Percentiles rank a stretch among this genome's conserved stretches.
Evolutionary conservation across 768 basidiomycete species (phyloP).

Genomic region (Russula emetica): DNA sequence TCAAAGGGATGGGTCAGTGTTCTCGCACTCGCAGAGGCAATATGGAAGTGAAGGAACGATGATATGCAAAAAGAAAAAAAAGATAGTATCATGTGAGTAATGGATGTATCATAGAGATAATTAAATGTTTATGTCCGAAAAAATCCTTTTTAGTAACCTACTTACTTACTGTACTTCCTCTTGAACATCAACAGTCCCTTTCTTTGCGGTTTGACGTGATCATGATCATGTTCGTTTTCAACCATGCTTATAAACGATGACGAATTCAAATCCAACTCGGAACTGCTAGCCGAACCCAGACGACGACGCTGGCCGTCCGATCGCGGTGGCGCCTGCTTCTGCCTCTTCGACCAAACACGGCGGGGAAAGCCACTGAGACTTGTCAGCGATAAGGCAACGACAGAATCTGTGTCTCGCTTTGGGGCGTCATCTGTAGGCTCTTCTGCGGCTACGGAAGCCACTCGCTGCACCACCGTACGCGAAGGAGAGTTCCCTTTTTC

Average conservation of each 20-base stretch:
- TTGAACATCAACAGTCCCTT: conserved; percentile 12
- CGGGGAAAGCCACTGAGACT: conserved; percentile 13
- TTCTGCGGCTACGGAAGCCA: neutral
- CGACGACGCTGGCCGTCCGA: neutral
- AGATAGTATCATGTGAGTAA: neutral
- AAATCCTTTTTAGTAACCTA: neutral
- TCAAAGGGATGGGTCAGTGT: neutral
- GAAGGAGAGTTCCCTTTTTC: neutral
- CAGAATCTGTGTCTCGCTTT: neutral
- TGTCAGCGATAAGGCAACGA: conserved; percentile 3
- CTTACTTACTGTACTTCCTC: conserved; percentile 6
- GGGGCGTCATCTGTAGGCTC: neutral
- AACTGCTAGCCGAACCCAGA: conserved; percentile 7
- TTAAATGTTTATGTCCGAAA: neutral
- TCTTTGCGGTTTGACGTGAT: conserved; percentile 12
- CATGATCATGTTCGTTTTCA: neutral
- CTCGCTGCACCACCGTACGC: neutral
- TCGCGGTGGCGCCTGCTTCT: conserved; percentile 7
- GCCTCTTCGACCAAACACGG: conserved; percentile 11
- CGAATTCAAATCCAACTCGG: conserved; percentile 10
- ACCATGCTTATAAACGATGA: conserved; percentile 13
- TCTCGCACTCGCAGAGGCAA: conserved; percentile 2
- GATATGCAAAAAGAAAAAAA: neutral
- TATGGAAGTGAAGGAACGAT: neutral
- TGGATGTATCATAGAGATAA: neutral